Conservation (phyloP, 345 rosid species). For the Syzygium grande region DNA sequence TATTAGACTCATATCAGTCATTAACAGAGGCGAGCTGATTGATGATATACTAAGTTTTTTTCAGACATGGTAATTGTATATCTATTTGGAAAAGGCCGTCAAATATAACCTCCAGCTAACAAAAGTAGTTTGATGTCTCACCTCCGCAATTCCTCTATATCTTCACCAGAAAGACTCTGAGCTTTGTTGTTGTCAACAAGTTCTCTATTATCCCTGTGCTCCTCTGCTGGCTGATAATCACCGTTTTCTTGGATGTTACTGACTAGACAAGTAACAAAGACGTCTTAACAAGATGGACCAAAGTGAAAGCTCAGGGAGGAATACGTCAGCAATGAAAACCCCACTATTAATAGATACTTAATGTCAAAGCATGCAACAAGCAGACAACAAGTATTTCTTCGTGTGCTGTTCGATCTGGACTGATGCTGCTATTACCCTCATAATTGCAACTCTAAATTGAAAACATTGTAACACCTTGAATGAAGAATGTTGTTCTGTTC, state of each 20-base stretch:
- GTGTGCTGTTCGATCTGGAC: neutral
- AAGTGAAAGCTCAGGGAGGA: neutral
- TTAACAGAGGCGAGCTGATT: neutral
- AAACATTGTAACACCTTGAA: neutral
- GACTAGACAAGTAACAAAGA: conserved; percentile 10
- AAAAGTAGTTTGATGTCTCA: conserved; percentile 5
- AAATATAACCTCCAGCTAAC: neutral
- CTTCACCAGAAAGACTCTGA: conserved; percentile 68
- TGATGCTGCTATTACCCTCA: neutral
- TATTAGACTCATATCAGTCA: neutral
- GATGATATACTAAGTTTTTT: neutral
- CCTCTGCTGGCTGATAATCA: conserved; percentile 27
- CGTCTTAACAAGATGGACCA: neutral
- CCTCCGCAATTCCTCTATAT: conserved; percentile 79
- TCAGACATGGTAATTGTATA: neutral
- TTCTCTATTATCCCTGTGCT: conserved; percentile 61
- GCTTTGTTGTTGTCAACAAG: conserved; percentile 79
- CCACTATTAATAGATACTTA: neutral
- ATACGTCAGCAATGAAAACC: neutral
- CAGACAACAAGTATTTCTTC: neutral
- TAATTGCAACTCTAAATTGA: neutral
- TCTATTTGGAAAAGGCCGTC: neutral
- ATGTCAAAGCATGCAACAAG: neutral
- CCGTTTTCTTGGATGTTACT: conserved; percentile 25
- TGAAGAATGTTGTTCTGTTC: neutral